A percentile compares a stretch with the other conserved stretches of the same genome.
phyloP scores from a whole-genome alignment of 2,329 filamentous ascomycete genomes.

The Cytospora piceae region DNA sequence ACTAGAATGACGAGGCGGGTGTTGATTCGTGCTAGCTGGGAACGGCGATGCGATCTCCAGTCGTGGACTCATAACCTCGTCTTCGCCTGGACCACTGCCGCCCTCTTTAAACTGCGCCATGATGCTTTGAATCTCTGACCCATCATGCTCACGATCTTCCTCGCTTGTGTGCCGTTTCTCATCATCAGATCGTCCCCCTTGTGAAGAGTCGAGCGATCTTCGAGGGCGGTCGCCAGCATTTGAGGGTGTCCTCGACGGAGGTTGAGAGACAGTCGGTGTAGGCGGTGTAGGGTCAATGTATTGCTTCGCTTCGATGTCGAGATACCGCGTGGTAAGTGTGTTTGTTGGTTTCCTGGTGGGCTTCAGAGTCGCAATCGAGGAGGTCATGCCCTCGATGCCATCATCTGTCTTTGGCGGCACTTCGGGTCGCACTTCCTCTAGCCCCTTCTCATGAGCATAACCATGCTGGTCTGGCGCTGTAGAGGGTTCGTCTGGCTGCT shows the following conservation, averaged over 20 bases:
- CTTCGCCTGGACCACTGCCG: conserved; percentile 69
- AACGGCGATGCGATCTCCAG: conserved; percentile 82
- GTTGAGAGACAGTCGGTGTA: conserved; percentile 58
- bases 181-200: conserved; percentile 61
- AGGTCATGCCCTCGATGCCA: conserved; percentile 40
- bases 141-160: conserved; percentile 69
- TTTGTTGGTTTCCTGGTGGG: conserved; percentile 47
- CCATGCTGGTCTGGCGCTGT: conserved; percentile 11
- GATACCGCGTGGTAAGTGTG: conserved; percentile 46
- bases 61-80: conserved; percentile 91
- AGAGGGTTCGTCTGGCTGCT: neutral
- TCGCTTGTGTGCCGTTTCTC: conserved; percentile 62
- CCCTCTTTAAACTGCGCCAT: conserved; percentile 93
- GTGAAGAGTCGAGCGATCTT: conserved; percentile 50
- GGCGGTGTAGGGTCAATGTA: conserved; percentile 64
- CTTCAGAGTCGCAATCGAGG: conserved; percentile 54
- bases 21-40: conserved; percentile 61
- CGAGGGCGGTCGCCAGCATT: conserved; percentile 55
- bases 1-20: conserved; percentile 85
- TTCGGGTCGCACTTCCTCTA: conserved; percentile 10
- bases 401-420: conserved; percentile 24
- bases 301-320: conserved; percentile 50
- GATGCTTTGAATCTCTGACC: conserved; percentile 92
- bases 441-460: neutral
- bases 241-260: conserved; percentile 63